Conservation (phyloP, 1,284 basidiomycete genomes). For the Bjerkandera adusta region DNA sequence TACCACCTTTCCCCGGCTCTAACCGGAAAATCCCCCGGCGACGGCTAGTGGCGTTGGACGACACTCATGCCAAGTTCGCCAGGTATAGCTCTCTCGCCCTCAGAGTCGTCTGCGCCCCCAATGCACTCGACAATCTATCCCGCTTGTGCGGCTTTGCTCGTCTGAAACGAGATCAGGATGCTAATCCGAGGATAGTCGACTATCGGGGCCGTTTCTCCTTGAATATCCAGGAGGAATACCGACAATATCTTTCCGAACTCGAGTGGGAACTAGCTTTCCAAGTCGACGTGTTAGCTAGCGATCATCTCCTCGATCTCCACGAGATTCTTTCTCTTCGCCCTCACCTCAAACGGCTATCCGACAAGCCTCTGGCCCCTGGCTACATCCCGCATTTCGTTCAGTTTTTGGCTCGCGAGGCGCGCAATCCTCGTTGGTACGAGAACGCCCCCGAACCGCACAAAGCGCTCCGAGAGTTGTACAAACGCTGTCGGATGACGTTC, state of each 20-base stretch:
- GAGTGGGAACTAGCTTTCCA: conserved; percentile 50
- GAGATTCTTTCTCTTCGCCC: conserved; percentile 41
- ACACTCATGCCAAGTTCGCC: conserved; percentile 28
- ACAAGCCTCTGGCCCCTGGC: background rate
- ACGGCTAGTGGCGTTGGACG: conserved; percentile 23
- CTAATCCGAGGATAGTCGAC: background rate
- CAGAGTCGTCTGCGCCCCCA: conserved; percentile 48
- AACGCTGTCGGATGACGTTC: conserved; percentile 6
- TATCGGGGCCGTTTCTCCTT: conserved; percentile 3
- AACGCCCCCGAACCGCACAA: background rate
- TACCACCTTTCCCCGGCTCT: background rate
- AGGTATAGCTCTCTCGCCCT: conserved; percentile 49
- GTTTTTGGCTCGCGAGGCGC: conserved; percentile 3
- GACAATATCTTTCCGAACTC: conserved; percentile 19
- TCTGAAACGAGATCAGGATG: conserved; percentile 24
- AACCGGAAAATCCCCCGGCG: conserved; percentile 12
- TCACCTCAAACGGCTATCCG: conserved; percentile 1
- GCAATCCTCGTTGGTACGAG: conserved; percentile 2
- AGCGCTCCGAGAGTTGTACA: conserved; percentile 3
- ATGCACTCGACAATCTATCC: conserved; percentile 19
- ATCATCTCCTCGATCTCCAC: conserved; percentile 36
- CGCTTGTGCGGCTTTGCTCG: conserved; percentile 33
- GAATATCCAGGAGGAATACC: conserved; percentile 1
- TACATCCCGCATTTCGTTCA: too few relatives aligned
- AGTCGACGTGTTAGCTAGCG: conserved; percentile 40